Evolutionary conservation across 371 early-diverging fungal species (phyloP).

Genomic region (Dentiscutata heterogama): DNA sequence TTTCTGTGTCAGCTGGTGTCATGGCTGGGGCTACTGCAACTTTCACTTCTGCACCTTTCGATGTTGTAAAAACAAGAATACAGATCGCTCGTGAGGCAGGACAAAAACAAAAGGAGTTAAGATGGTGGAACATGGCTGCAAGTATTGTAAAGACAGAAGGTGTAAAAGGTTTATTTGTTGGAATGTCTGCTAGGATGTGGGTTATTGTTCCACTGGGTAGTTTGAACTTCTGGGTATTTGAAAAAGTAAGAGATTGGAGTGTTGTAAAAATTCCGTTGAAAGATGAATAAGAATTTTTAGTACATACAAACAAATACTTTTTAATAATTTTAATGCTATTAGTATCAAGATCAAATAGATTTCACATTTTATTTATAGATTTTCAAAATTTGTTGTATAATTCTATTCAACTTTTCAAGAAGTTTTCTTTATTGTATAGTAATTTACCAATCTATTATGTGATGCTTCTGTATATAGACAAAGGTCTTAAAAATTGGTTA

Average conservation of each 20-base stretch:
- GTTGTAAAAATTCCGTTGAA: not conserved
- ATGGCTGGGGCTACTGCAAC: conserved; percentile 28
- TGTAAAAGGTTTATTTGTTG: conserved; percentile 34
- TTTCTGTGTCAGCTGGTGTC: conserved; percentile 27
- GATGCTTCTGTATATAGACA: too few relatives aligned
- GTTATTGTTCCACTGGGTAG: conserved; percentile 39
- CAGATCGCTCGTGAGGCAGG: conserved; percentile 15
- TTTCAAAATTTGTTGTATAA: too few relatives aligned
- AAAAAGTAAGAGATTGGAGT: conserved; percentile 42
- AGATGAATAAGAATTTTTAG: too few relatives aligned
- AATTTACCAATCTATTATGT: too few relatives aligned
- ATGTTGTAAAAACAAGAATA: conserved; percentile 37
- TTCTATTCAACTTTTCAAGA: too few relatives aligned
- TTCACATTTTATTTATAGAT: too few relatives aligned
- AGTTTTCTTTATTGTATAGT: too few relatives aligned
- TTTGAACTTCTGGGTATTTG: conserved; percentile 44
- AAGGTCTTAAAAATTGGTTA: too few relatives aligned
- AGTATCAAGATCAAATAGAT: too few relatives aligned
- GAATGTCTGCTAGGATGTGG: conserved; percentile 34
- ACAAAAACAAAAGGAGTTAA: conserved; percentile 1
- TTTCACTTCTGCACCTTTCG: conserved; percentile 30
- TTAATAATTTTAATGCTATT: too few relatives aligned
- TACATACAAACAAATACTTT: too few relatives aligned
- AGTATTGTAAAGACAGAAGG: conserved; percentile 20
- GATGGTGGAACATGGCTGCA: conserved; percentile 24